Evolutionary conservation across 768 basidiomycete genomes (phyloP).

Genomic region (Ephemerocybe angulata): DNA sequence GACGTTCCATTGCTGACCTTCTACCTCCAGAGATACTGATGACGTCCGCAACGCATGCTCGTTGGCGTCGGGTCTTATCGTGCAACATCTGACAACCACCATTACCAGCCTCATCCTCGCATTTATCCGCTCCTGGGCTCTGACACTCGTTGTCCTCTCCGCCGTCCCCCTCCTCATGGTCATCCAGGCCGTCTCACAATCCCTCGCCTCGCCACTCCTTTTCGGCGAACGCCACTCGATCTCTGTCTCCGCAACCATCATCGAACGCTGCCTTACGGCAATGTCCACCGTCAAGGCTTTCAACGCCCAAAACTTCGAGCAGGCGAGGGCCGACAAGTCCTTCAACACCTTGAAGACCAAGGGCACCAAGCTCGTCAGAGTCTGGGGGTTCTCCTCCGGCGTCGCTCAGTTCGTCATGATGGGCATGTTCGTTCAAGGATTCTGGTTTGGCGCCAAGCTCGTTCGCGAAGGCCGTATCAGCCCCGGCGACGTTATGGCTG

Average conservation of each 20-base stretch:
- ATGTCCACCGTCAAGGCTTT: slow-evolving; percentile 93
- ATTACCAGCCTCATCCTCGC: slow-evolving; percentile 79
- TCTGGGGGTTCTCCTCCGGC: slow-evolving; percentile 75
- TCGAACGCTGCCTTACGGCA: slow-evolving; percentile 71
- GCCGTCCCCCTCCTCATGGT: slow-evolving; percentile 80
- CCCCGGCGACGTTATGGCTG: slow-evolving; percentile 86
- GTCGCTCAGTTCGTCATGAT: slow-evolving; percentile 78
- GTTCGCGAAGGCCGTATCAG: slow-evolving; percentile 71
- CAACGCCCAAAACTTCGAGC: slow-evolving; percentile 61
- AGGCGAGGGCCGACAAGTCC: slow-evolving; percentile 42
- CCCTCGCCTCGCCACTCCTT: slow-evolving; percentile 63
- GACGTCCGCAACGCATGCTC: slow-evolving; percentile 86
- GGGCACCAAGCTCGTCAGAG: slow-evolving; percentile 50
- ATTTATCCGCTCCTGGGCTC: slow-evolving; percentile 71
- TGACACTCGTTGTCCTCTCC: slow-evolving; percentile 90
- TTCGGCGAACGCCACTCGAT: slow-evolving; percentile 61
- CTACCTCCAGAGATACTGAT: slow-evolving; percentile 78
- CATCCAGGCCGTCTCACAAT: slow-evolving; percentile 74
- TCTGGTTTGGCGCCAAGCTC: slow-evolving; percentile 91
- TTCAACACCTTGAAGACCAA: slow-evolving; percentile 42
- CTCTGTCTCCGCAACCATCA: slow-evolving; percentile 68
- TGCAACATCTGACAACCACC: slow-evolving; percentile 81
- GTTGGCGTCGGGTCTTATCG: slow-evolving; percentile 67
- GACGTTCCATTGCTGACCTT: background rate
- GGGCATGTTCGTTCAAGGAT: slow-evolving; percentile 93